Conservation (phyloP, 768 basidiomycete genomes). For the Gyrodon lividus region DNA sequence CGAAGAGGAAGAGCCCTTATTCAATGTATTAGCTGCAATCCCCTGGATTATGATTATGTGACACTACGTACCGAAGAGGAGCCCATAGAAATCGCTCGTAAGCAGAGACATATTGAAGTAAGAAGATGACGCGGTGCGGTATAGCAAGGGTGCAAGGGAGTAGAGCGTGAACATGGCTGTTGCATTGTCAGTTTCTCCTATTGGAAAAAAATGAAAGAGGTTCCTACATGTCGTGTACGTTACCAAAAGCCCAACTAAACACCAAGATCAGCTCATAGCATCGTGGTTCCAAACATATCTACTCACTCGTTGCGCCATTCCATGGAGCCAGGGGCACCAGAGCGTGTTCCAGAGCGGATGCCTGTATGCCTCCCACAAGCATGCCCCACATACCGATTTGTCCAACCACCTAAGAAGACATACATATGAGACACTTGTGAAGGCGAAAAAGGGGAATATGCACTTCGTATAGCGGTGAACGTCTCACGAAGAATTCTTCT, state of each 20-base stretch:
- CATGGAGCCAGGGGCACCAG: conserved; percentile 62
- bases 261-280: conserved; percentile 24
- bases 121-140: conserved; percentile 80
- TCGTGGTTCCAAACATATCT: conserved; percentile 26
- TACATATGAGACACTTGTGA: neutral
- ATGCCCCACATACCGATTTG: conserved; percentile 84
- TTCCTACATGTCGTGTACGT: conserved; percentile 42
- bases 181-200: neutral
- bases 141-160: conserved; percentile 78
- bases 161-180: conserved; percentile 78
- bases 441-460: neutral
- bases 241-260: conserved; percentile 46
- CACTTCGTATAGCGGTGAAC: conserved; percentile 76
- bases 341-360: conserved; percentile 68
- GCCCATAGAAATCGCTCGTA: conserved; percentile 86
- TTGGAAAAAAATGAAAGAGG: neutral
- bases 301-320: conserved; percentile 66
- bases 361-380: conserved; percentile 74
- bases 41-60: neutral
- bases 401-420: conserved; percentile 59
- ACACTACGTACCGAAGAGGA: conserved; percentile 56
- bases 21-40: conserved; percentile 1
- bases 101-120: conserved; percentile 83
- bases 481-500: conserved; percentile 84
- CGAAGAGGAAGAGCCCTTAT: conserved; percentile 51